Percentiles rank a stretch among this genome's conserved stretches.
Conservation (phyloP, 2,329 filamentous ascomycete genomes). For the Atkinsonella hypoxylon region DNA sequence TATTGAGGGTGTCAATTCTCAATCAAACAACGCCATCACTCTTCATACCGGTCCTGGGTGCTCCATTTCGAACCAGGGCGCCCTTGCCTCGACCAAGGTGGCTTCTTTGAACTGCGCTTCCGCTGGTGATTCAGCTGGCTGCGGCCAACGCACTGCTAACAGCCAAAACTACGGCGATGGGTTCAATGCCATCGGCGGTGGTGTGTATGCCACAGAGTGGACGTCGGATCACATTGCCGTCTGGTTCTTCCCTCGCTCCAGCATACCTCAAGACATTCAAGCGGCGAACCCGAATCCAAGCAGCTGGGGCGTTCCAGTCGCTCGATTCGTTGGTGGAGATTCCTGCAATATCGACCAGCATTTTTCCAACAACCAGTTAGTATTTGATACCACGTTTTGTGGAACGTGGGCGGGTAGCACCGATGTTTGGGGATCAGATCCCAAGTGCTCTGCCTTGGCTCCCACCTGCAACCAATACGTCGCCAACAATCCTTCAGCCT, state of each 20-base stretch:
- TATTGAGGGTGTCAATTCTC: conserved; percentile 62
- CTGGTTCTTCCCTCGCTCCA: conserved; percentile 66
- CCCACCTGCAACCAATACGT: conserved; percentile 63
- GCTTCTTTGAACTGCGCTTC: conserved; percentile 45
- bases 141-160: conserved; percentile 39
- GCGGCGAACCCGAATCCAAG: conserved; percentile 49
- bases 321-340: conserved; percentile 52
- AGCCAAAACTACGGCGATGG: conserved; percentile 49
- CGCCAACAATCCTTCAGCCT: conserved; percentile 54
- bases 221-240: conserved; percentile 58
- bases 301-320: conserved; percentile 57
- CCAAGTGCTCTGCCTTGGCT: conserved; percentile 47
- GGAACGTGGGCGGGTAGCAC: conserved; percentile 68
- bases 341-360: conserved; percentile 59
- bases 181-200: conserved; percentile 60
- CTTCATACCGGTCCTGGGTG: conserved; percentile 56
- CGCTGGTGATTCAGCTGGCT: conserved; percentile 42
- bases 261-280: conserved; percentile 52
- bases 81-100: conserved; percentile 32
- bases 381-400: conserved; percentile 78
- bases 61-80: conserved; percentile 37
- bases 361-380: conserved; percentile 63
- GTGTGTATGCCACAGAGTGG: conserved; percentile 69
- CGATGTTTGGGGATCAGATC: conserved; percentile 44
- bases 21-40: conserved; percentile 47